These are phyloP conservation scores for Schwanniomyces yamadae DNA, from an alignment of 805 yeast genomes.

Conservation along the genomic window DNA sequence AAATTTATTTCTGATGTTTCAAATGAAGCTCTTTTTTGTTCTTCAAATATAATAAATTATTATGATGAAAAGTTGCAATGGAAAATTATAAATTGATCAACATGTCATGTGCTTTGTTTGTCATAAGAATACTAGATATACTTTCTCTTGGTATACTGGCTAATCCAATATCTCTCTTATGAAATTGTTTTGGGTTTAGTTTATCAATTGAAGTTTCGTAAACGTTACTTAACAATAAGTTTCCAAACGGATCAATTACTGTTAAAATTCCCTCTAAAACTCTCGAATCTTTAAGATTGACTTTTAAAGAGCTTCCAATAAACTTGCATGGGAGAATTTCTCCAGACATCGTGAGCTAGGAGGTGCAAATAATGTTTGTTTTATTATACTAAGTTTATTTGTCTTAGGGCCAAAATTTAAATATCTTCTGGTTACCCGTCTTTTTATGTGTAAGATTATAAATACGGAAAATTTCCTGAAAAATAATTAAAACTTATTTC, in stretches of 20 bases:
- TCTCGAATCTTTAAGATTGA: slow-evolving; percentile 30
- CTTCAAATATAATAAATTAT: too few relatives aligned
- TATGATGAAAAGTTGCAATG: too few relatives aligned
- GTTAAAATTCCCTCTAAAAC: slow-evolving; percentile 38
- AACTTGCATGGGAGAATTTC: slow-evolving; percentile 25
- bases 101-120: slow-evolving; percentile 15
- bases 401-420: not conserved
- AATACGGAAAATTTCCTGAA: not conserved
- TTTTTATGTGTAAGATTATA: not conserved
- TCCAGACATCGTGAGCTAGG: too few relatives aligned
- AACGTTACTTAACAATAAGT: slow-evolving; percentile 35
- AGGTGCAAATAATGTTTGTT: too few relatives aligned
- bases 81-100: too few relatives aligned
- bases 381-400: too few relatives aligned
- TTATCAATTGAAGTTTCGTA: slow-evolving; percentile 31
- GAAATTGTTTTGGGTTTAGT: slow-evolving; percentile 18
- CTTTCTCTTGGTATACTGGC: slow-evolving; percentile 52
- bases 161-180: slow-evolving; percentile 46
- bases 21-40: too few relatives aligned
- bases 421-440: slow-evolving; percentile 1
- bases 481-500: slow-evolving; percentile 8
- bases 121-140: slow-evolving; percentile 28
- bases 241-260: slow-evolving; percentile 45
- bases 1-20: too few relatives aligned
- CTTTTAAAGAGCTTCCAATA: slow-evolving; percentile 30